A percentile compares a stretch with the other conserved stretches of the same genome.
Conservation (phyloP, 805 yeast species). For the Blastobotrys muscicola region DNA sequence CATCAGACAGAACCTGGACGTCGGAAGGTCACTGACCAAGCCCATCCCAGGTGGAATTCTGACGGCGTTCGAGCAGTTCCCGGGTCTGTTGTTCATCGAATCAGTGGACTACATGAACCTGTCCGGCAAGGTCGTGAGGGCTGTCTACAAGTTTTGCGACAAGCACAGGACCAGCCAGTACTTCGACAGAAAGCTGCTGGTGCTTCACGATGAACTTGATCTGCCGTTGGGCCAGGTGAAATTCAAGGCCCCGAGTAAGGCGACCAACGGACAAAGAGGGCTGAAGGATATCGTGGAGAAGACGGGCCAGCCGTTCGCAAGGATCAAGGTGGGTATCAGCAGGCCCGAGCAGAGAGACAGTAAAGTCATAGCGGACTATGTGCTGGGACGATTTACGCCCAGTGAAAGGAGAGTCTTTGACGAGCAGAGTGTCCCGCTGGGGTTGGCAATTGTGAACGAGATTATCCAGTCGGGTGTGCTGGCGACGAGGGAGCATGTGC, state of each 20-base stretch:
- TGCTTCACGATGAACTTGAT: slow-evolving; percentile 74
- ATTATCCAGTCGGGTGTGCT: no score
- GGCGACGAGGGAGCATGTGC: no score
- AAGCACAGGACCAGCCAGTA: slow-evolving; percentile 10
- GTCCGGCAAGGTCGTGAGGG: slow-evolving; percentile 50
- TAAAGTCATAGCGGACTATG: slow-evolving; percentile 36
- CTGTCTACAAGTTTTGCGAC: slow-evolving; percentile 36
- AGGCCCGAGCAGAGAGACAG: slow-evolving; percentile 42
- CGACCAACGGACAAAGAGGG: slow-evolving; percentile 82
- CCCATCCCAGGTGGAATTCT: slow-evolving; percentile 16
- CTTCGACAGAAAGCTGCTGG: slow-evolving; percentile 37
- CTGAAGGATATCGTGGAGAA: slow-evolving; percentile 50
- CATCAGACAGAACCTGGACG: slow-evolving; percentile 5
- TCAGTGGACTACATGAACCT: slow-evolving; percentile 59
- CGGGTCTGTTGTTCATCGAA: slow-evolving; percentile 37
- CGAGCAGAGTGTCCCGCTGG: slow-evolving; percentile 31
- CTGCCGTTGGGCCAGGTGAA: slow-evolving; percentile 57
- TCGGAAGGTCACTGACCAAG: slow-evolving; percentile 5
- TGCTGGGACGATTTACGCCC: slow-evolving; percentile 38
- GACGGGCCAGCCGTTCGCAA: slow-evolving; percentile 39
- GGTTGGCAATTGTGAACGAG: no score
- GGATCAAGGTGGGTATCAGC: slow-evolving; percentile 72
- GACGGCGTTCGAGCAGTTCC: slow-evolving; percentile 11
- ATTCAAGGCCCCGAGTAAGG: slow-evolving; percentile 47
- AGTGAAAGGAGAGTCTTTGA: slow-evolving; percentile 37